These are phyloP conservation scores for Candida germanica DNA, from an alignment of 805 yeast genomes.

Conservation along the genomic window DNA sequence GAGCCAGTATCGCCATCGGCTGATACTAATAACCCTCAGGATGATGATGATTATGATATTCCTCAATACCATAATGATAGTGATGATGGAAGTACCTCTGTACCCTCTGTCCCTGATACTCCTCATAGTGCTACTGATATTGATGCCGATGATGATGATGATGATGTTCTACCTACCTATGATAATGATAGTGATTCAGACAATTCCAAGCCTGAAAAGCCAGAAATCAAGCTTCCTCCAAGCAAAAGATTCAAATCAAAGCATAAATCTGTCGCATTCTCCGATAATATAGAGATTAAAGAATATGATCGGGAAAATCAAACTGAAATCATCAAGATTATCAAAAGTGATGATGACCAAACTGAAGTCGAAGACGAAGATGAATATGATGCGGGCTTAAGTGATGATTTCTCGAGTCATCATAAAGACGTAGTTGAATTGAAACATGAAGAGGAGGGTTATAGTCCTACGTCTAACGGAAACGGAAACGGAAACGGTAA, in stretches of 20 bases:
- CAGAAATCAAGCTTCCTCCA: slow-evolving; percentile 5
- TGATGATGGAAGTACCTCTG: slow-evolving; percentile 7
- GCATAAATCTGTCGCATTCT: slow-evolving; percentile 38
- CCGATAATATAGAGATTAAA: slow-evolving; percentile 40
- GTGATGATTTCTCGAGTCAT: slow-evolving; percentile 18
- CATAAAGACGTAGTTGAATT: slow-evolving; percentile 33
- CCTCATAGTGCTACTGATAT: not conserved
- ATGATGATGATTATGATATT: slow-evolving; percentile 18
- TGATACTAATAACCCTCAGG: not conserved
- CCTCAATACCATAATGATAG: slow-evolving; percentile 4
- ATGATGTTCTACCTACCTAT: slow-evolving; percentile 22
- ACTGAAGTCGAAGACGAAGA: slow-evolving; percentile 15
- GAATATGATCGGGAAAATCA: slow-evolving; percentile 40
- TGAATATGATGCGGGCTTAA: slow-evolving; percentile 15
- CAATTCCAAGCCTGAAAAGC: slow-evolving; percentile 6
- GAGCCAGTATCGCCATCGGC: not conserved
- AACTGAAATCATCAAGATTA: slow-evolving; percentile 19
- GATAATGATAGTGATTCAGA: slow-evolving; percentile 18
- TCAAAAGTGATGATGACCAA: slow-evolving; percentile 21
- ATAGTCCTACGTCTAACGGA: not conserved
- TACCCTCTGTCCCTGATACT: not conserved
- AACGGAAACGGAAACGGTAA: not conserved
- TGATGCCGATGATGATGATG: slow-evolving; percentile 21
- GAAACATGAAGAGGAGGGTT: slow-evolving; percentile 22
- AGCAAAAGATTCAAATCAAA: slow-evolving; percentile 16